phyloP scores from a whole-genome alignment of 108 stramenopile species.

The Licmophora abbreviata region DNA sequence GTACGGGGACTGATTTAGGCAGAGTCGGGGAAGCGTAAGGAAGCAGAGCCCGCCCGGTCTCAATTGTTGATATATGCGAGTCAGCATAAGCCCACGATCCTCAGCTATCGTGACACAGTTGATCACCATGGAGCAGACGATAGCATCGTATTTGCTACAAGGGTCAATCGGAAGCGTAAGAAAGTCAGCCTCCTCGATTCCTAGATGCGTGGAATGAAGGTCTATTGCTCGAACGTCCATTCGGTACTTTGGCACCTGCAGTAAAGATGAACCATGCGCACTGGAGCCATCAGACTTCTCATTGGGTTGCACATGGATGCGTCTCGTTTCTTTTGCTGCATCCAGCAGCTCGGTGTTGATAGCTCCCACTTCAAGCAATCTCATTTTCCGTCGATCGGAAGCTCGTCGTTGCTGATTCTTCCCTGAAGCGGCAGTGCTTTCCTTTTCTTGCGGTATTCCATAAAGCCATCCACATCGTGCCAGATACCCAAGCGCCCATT shows the following conservation, averaged over 20 bases:
- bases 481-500: constrained; percentile 78
- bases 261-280: neutral
- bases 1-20: constrained; percentile 65
- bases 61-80: constrained; percentile 54
- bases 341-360: constrained; percentile 89
- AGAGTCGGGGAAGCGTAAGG: constrained; percentile 67
- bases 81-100: constrained; percentile 79
- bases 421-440: neutral
- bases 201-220: constrained; percentile 58
- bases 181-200: constrained; percentile 86
- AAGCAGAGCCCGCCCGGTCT: constrained; percentile 75
- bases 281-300: neutral
- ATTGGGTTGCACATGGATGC: neutral
- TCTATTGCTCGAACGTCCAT: constrained; percentile 82
- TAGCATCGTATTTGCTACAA: constrained; percentile 38
- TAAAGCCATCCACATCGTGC: constrained; percentile 64
- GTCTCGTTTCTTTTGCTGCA: constrained; percentile 38
- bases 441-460: constrained; percentile 29
- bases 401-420: neutral
- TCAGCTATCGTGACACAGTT: constrained; percentile 83
- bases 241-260: constrained; percentile 21
- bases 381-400: constrained; percentile 29
- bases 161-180: constrained; percentile 32
- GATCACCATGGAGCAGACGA: constrained; percentile 91
- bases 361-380: constrained; percentile 90